Percentiles rank a stretch among this genome's conserved stretches.
These are phyloP conservation scores for Melastoma malabathricum DNA, from an alignment of 345 rosid species.

Conservation along the genomic window DNA sequence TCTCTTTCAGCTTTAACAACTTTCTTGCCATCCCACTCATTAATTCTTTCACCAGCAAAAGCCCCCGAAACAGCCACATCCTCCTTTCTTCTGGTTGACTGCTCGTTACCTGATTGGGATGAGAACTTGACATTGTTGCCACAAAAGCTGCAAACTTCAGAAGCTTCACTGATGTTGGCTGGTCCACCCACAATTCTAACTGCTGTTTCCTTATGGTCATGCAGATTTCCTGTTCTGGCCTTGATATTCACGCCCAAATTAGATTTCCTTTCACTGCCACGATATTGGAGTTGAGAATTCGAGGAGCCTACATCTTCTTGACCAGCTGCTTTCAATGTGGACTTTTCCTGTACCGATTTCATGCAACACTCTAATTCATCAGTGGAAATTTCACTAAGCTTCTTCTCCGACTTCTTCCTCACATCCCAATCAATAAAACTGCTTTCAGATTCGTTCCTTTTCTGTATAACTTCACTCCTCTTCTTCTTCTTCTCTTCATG, in stretches of 20 bases:
- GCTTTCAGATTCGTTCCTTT: slow-evolving; percentile 7
- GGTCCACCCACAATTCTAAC: slow-evolving; percentile 19
- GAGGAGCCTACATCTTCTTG: slow-evolving; percentile 21
- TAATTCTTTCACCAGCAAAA: slow-evolving; percentile 10
- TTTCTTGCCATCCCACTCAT: not conserved
- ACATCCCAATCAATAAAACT: slow-evolving; percentile 33
- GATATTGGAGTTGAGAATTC: slow-evolving; percentile 16
- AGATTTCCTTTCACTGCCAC: slow-evolving; percentile 20
- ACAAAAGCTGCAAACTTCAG: slow-evolving; percentile 24
- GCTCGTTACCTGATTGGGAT: slow-evolving; percentile 24
- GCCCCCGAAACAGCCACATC: slow-evolving; percentile 11
- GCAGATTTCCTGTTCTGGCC: slow-evolving; percentile 23
- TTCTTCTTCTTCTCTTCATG: slow-evolving; percentile 8
- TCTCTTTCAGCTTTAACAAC: not conserved
- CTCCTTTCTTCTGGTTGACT: slow-evolving; percentile 23
- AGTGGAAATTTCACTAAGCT: slow-evolving; percentile 23
- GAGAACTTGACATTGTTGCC: slow-evolving; percentile 22
- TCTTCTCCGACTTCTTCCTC: slow-evolving; percentile 64
- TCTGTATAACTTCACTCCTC: slow-evolving; percentile 13
- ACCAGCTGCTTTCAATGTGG: slow-evolving; percentile 15
- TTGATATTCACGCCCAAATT: slow-evolving; percentile 18
- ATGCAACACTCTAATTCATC: slow-evolving; percentile 29
- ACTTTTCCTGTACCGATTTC: slow-evolving; percentile 23
- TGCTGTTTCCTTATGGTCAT: slow-evolving; percentile 16
- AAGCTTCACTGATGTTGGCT: slow-evolving; percentile 20